Evolutionary conservation across 164 flowering plant species (phyloP).

Genomic region (Pachysandra terminalis): DNA sequence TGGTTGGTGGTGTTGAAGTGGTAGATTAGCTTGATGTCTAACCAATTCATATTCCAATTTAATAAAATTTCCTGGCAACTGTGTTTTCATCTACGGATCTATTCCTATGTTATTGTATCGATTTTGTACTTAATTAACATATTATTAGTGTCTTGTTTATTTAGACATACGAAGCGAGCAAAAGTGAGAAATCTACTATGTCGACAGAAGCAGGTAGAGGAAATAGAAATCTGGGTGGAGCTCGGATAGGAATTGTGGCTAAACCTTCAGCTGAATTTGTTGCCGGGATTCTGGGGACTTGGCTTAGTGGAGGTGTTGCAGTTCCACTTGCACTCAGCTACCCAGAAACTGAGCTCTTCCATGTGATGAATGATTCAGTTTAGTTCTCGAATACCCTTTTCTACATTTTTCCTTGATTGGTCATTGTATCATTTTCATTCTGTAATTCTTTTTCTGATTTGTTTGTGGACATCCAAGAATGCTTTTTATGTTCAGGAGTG

Average conservation of each 20-base stretch:
- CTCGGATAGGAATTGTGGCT: slow-evolving; percentile 90
- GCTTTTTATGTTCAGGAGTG: no score
- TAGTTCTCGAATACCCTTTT: slow-evolving; percentile 18
- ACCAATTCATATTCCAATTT: neutral
- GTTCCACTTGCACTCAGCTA: slow-evolving; percentile 99
- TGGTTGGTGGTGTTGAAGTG: neutral
- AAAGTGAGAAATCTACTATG: slow-evolving; percentile 1
- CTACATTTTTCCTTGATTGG: neutral
- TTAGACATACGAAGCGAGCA: slow-evolving; percentile 22
- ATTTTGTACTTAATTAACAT: neutral
- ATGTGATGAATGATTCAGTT: slow-evolving; percentile 96
- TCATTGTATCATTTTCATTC: neutral
- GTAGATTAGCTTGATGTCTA: neutral
- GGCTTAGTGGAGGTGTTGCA: slow-evolving; percentile 95
- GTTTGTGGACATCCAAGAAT: neutral
- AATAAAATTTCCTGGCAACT: no score
- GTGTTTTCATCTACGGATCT: no score
- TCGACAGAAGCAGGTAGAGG: slow-evolving; percentile 15
- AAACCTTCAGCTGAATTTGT: slow-evolving; percentile 98
- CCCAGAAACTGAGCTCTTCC: slow-evolving; percentile 89
- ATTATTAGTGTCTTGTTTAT: neutral
- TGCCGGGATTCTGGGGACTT: slow-evolving; percentile 81
- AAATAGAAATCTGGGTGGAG: slow-evolving; percentile 54
- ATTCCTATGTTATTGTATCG: neutral
- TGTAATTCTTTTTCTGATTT: neutral